Evolutionary conservation across 768 basidiomycete species (phyloP).

Genomic region (Mycena epipterygia): DNA sequence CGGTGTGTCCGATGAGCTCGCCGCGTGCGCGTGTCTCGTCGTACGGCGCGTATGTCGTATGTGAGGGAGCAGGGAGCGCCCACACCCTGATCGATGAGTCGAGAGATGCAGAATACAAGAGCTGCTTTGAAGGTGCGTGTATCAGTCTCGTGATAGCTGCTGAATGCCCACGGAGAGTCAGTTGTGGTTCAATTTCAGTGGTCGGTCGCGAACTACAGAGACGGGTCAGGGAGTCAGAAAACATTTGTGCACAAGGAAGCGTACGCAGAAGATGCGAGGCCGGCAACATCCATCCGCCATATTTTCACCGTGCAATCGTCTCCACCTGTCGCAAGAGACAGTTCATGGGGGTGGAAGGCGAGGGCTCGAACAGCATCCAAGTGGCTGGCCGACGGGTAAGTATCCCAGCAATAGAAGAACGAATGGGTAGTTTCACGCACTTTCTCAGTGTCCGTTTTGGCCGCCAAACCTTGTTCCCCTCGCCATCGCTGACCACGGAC

Average conservation of each 20-base stretch:
- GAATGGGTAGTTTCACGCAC: conserved; percentile 61
- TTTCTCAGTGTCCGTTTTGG: conserved; percentile 89
- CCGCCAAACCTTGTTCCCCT: conserved; percentile 85
- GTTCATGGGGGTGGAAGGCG: conserved; percentile 88
- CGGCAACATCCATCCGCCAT: conserved; percentile 89
- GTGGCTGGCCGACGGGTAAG: conserved; percentile 68
- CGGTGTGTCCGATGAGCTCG: conserved; percentile 91
- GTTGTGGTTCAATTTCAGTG: conserved; percentile 92
- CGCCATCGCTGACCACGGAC: conserved; percentile 74
- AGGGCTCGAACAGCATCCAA: conserved; percentile 93
- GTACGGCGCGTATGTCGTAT: conserved; percentile 93
- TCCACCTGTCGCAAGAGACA: conserved; percentile 92
- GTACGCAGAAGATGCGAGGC: conserved; percentile 82
- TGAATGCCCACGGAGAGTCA: conserved; percentile 95
- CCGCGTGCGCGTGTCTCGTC: conserved; percentile 84
- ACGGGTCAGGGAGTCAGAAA: conserved; percentile 20
- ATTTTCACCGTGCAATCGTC: conserved; percentile 97
- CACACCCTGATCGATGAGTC: conserved; percentile 95
- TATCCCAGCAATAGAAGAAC: conserved; percentile 8
- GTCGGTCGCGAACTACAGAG: conserved; percentile 70
- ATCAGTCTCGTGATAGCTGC: conserved; percentile 90
- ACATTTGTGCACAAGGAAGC: conserved; percentile 50
- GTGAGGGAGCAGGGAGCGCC: conserved; percentile 80
- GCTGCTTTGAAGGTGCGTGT: conserved; percentile 79
- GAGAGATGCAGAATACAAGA: conserved; percentile 92